Percentiles rank a stretch among this genome's conserved stretches.
Conservation (phyloP, 2,329 filamentous ascomycete genomes). For the Curvularia sp. region DNA sequence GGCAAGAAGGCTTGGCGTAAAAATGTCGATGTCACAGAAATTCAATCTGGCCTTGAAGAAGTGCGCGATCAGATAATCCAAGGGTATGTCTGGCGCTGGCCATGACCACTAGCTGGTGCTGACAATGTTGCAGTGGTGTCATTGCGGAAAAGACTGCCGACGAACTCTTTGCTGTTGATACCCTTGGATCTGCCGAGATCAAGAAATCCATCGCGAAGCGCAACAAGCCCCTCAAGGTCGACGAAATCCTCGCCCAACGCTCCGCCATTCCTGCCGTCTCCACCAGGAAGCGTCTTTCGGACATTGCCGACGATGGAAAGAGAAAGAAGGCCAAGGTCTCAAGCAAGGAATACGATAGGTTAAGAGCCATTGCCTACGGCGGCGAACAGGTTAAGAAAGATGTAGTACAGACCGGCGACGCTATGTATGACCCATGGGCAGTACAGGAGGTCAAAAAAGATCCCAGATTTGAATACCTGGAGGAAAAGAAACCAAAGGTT, state of each 20-base stretch:
- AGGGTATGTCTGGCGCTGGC: slow-evolving; percentile 66
- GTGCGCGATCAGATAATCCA: slow-evolving; percentile 89
- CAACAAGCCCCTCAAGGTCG: slow-evolving; percentile 82
- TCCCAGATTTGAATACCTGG: slow-evolving; percentile 69
- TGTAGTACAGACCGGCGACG: slow-evolving; percentile 64
- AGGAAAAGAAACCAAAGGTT: slow-evolving; percentile 69
- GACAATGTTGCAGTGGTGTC: slow-evolving; percentile 70
- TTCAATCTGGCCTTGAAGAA: slow-evolving; percentile 81
- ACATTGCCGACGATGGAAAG: slow-evolving; percentile 71
- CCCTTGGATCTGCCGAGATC: slow-evolving; percentile 71
- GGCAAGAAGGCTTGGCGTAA: slow-evolving; percentile 99
- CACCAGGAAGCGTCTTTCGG: slow-evolving; percentile 75
- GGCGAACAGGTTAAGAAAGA: slow-evolving; percentile 64
- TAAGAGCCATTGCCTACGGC: slow-evolving; percentile 78
- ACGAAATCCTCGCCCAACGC: slow-evolving; percentile 87
- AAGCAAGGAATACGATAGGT: slow-evolving; percentile 79
- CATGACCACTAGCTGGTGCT: slow-evolving; percentile 12
- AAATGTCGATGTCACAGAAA: slow-evolving; percentile 90
- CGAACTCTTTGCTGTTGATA: slow-evolving; percentile 86
- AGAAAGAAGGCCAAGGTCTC: slow-evolving; percentile 84
- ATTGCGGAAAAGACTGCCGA: slow-evolving; percentile 82
- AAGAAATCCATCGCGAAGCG: slow-evolving; percentile 69
- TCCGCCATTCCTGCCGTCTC: slow-evolving; percentile 83
- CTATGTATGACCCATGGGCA: slow-evolving; percentile 80
- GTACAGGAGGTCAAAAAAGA: slow-evolving; percentile 59